Conservation (phyloP, 805 yeast species). For the Pichia manshurica region DNA sequence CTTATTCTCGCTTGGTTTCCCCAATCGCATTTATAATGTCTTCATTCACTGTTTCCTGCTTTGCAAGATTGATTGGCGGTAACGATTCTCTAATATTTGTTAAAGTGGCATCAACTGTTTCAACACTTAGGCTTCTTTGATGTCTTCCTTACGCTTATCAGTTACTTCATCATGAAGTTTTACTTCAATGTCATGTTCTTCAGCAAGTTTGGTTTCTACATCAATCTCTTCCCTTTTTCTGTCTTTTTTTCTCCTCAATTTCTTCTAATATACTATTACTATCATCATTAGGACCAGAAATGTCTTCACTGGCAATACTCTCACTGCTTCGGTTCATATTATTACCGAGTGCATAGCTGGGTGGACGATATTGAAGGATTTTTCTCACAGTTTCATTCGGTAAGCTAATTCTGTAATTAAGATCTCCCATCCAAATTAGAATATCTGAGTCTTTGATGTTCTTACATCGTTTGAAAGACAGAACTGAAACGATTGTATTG, state of each 20-base stretch:
- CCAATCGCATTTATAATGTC: neutral
- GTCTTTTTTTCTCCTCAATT: neutral
- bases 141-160: neutral
- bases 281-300: slow-evolving; percentile 1
- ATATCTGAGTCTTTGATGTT: slow-evolving; percentile 73
- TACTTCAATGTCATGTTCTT: neutral
- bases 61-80: neutral
- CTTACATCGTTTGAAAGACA: slow-evolving; percentile 54
- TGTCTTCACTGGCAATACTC: slow-evolving; percentile 7
- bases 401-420: slow-evolving; percentile 76
- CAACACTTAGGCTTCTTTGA: neutral
- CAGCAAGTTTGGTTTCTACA: neutral
- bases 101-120: neutral
- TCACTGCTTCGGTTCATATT: slow-evolving; percentile 3
- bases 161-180: neutral
- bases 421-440: slow-evolving; percentile 88
- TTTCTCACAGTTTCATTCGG: slow-evolving; percentile 64
- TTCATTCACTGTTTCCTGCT: neutral
- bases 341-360: neutral
- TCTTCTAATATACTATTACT: slow-evolving; percentile 5
- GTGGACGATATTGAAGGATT: slow-evolving; percentile 17
- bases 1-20: neutral
- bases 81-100: neutral
- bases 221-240: slow-evolving; percentile 3
- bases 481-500: slow-evolving; percentile 66